Conservation (phyloP, 345 rosid genomes). For the Microthlaspi erraticum region DNA sequence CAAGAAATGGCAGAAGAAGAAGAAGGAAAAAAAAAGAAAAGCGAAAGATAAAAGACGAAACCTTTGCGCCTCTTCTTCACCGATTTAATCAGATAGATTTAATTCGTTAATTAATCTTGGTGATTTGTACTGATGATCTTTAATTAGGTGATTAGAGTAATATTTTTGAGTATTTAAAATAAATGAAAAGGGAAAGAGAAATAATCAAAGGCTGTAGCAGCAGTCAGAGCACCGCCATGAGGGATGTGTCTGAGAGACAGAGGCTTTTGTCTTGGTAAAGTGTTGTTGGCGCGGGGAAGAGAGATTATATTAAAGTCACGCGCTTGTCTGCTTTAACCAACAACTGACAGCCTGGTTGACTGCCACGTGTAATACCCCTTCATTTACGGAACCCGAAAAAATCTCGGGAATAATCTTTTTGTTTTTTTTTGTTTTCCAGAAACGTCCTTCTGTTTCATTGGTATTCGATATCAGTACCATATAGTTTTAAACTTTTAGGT, state of each 20-base stretch:
- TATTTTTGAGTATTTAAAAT: neutral
- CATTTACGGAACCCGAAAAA: conserved; percentile 18
- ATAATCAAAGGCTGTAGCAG: conserved; percentile 39
- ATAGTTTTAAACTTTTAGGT: neutral
- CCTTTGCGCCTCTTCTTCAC: conserved; percentile 44
- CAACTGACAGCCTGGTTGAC: conserved; percentile 38
- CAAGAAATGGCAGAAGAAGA: neutral
- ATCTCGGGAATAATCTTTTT: neutral
- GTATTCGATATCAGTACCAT: neutral
- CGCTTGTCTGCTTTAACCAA: conserved; percentile 37
- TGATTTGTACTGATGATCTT: conserved; percentile 4
- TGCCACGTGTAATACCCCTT: conserved; percentile 37
- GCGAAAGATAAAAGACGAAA: conserved; percentile 12
- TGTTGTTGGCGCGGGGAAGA: conserved; percentile 43
- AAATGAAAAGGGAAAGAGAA: neutral
- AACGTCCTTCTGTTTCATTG: conserved; percentile 19
- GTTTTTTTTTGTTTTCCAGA: neutral
- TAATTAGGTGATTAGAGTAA: conserved; percentile 3
- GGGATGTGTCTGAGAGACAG: conserved; percentile 22
- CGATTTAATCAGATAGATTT: conserved; percentile 25
- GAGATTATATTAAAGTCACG: conserved; percentile 41
- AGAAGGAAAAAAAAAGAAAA: too few species aligned
- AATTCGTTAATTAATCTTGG: conserved; percentile 9
- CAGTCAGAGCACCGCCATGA: conserved; percentile 43
- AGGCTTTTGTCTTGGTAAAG: conserved; percentile 30